Conservation (phyloP, 306 rosid species). For the Arachis hypogaea region DNA sequence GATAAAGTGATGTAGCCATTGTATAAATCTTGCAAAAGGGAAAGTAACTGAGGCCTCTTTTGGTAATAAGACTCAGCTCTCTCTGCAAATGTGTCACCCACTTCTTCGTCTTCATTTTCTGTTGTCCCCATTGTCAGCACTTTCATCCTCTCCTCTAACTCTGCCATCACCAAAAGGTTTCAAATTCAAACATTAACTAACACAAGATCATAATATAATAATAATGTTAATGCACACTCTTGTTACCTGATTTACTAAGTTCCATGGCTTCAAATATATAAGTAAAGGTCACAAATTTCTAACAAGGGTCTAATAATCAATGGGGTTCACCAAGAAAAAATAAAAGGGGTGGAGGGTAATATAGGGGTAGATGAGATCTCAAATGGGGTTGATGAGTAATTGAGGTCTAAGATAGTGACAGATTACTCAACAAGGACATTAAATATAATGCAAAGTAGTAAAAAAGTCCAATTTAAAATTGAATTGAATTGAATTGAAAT, state of each 20-base stretch:
- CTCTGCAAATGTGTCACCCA: slow-evolving; percentile 76
- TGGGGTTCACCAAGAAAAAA: slow-evolving; percentile 12
- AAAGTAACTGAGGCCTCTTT: slow-evolving; percentile 81
- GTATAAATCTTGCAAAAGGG: slow-evolving; percentile 79
- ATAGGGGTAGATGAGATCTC: slow-evolving; percentile 39
- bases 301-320: background rate
- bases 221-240: background rate
- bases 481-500: slow-evolving; percentile 19
- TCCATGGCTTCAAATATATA: slow-evolving; percentile 40
- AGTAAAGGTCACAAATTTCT: background rate
- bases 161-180: slow-evolving; percentile 48
- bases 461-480: background rate
- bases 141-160: slow-evolving; percentile 85
- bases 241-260: slow-evolving; percentile 41
- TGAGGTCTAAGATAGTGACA: slow-evolving; percentile 43
- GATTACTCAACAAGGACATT: slow-evolving; percentile 43
- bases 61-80: slow-evolving; percentile 91
- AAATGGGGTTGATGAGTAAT: slow-evolving; percentile 27
- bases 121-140: slow-evolving; percentile 42
- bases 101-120: slow-evolving; percentile 55
- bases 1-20: slow-evolving; percentile 81
- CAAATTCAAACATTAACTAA: background rate
- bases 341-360: slow-evolving; percentile 10
- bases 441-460: slow-evolving; percentile 9
- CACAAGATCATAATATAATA: background rate